These are phyloP conservation scores for Ocimum tenuiflorum DNA, from an alignment of 257 asterid genomes.

Conservation along the genomic window DNA sequence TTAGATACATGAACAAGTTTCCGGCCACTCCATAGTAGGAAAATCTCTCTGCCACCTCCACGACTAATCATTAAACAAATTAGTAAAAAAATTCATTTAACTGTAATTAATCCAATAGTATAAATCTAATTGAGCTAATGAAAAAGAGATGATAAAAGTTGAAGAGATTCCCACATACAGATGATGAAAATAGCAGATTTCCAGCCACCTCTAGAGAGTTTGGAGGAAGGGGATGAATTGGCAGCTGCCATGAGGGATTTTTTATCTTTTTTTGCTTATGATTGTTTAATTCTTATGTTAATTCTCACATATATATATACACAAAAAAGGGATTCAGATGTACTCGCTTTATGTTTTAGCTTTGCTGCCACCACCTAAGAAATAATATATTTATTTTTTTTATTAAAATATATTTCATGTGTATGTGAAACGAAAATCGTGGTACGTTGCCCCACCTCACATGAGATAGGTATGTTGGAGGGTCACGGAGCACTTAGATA, in stretches of 20 bases:
- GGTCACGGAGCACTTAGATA: slow-evolving; percentile 18
- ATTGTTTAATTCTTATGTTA: not conserved
- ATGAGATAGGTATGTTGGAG: slow-evolving; percentile 1
- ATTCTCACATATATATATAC: not conserved
- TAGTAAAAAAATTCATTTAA: not conserved
- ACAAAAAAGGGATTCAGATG: too few relatives aligned
- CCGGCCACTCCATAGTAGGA: slow-evolving; percentile 55
- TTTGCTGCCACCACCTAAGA: not conserved
- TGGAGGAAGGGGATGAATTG: slow-evolving; percentile 8
- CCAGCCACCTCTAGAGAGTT: slow-evolving; percentile 42
- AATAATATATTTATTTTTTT: too few relatives aligned
- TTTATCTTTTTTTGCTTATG: too few relatives aligned
- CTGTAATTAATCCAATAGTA: not conserved
- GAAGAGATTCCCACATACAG: slow-evolving; percentile 23
- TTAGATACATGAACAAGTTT: slow-evolving; percentile 50
- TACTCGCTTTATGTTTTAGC: too few relatives aligned
- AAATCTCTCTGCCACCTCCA: slow-evolving; percentile 65
- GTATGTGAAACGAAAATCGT: too few relatives aligned
- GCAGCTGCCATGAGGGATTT: slow-evolving; percentile 13
- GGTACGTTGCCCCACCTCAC: not conserved
- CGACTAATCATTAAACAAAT: slow-evolving; percentile 24
- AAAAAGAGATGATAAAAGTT: not conserved
- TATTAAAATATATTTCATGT: too few relatives aligned
- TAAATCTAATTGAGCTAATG: too few relatives aligned
- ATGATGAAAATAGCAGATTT: slow-evolving; percentile 62